phyloP scores from a whole-genome alignment of 2,329 filamentous ascomycete genomes.

The Phyllosticta ampelicida region DNA sequence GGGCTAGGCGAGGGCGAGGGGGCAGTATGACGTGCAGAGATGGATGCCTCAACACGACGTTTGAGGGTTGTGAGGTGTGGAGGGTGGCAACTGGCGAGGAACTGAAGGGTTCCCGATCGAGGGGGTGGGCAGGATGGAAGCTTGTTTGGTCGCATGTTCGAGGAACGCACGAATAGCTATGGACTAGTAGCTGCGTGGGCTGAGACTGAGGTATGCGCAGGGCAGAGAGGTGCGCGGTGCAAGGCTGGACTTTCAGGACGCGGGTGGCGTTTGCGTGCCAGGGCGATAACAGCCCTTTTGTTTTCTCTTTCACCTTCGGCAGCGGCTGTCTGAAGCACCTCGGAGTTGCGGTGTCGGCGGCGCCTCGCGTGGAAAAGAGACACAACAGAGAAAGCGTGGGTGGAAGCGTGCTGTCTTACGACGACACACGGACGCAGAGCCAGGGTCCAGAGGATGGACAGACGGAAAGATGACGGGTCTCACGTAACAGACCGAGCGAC shows the following conservation, averaged over 20 bases:
- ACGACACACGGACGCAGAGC: background rate
- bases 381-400: no score
- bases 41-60: background rate
- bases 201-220: background rate
- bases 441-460: background rate
- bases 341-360: background rate
- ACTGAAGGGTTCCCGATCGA: background rate
- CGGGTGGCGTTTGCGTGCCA: background rate
- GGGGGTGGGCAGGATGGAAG: background rate
- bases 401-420: background rate
- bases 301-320: background rate
- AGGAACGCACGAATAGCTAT: background rate
- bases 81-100: background rate
- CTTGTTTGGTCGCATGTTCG: background rate
- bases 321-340: background rate
- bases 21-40: background rate
- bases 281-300: background rate
- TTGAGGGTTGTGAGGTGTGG: background rate
- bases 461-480: background rate
- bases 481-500: background rate
- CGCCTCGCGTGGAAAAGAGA: background rate
- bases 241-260: background rate
- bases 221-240: background rate
- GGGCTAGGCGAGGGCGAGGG: background rate
- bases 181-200: background rate